Conservation (phyloP, 2,329 filamentous ascomycete species). For the Scedosporium apiospermum region DNA sequence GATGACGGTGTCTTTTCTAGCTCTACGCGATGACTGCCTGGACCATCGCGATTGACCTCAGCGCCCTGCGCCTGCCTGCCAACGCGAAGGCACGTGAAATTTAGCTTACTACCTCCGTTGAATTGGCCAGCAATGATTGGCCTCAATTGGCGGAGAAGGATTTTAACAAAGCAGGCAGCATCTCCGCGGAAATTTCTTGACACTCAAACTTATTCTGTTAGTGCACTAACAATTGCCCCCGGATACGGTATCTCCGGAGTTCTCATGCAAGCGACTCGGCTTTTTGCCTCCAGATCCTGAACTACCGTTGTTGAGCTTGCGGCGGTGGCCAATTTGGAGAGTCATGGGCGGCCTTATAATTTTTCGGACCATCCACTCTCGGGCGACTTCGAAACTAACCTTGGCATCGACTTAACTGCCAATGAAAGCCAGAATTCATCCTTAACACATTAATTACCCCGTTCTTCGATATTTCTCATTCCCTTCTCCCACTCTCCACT, state of each 20-base stretch:
- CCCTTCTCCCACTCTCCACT: neutral
- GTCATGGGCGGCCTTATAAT: neutral
- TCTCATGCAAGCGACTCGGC: neutral
- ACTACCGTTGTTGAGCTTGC: neutral
- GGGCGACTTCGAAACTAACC: neutral
- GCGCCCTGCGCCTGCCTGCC: neutral
- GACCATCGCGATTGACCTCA: neutral
- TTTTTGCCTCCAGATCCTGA: neutral
- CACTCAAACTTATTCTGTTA: neutral
- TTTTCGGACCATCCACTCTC: neutral
- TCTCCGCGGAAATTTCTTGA: neutral
- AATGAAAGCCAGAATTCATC: neutral
- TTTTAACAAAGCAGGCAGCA: neutral
- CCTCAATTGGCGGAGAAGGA: neutral
- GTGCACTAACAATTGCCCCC: neutral
- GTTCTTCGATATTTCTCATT: neutral
- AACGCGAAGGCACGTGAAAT: constrained; percentile 11
- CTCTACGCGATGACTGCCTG: constrained; percentile 1
- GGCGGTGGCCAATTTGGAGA: neutral
- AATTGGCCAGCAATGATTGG: neutral
- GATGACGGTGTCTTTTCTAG: neutral
- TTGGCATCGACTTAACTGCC: neutral
- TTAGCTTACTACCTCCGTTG: neutral
- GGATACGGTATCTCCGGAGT: neutral
- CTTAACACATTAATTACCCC: neutral